Conservation (phyloP, 768 basidiomycete species). For the Agaricus subrufescens region DNA sequence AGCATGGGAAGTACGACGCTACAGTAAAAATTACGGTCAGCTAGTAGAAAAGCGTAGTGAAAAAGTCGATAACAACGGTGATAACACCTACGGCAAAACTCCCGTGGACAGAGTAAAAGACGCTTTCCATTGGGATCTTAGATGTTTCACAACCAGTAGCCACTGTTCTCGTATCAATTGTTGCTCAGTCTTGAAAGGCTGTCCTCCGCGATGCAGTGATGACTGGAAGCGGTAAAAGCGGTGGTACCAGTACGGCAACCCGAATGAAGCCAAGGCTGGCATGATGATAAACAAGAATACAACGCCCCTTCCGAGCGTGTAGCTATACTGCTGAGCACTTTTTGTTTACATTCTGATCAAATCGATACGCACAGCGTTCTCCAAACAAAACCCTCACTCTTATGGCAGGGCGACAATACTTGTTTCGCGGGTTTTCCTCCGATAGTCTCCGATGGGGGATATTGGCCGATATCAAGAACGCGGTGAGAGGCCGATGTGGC, state of each 20-base stretch:
- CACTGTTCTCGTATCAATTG: not conserved
- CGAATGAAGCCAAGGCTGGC: not conserved
- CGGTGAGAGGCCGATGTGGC: too few relatives aligned
- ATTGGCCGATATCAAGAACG: too few relatives aligned
- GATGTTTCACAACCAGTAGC: not conserved
- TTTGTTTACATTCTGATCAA: too few relatives aligned
- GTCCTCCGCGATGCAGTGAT: not conserved
- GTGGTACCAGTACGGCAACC: not conserved
- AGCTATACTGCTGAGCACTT: not conserved
- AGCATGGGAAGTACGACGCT: slow-evolving; percentile 1
- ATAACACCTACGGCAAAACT: not conserved
- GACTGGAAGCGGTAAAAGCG: not conserved
- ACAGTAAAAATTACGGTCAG: not conserved
- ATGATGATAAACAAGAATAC: not conserved
- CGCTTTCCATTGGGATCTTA: not conserved
- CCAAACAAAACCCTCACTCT: too few relatives aligned
- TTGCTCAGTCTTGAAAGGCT: too few relatives aligned
- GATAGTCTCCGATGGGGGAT: too few relatives aligned
- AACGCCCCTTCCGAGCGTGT: not conserved
- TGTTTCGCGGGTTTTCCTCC: too few relatives aligned
- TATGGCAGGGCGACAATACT: too few relatives aligned
- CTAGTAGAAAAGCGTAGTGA: not conserved
- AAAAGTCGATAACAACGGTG: too few relatives aligned
- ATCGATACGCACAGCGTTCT: too few relatives aligned
- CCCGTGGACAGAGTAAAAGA: not conserved